Percentiles rank a stretch among this genome's conserved stretches.
Evolutionary conservation across 352 stramenopile species (phyloP).

Genomic region (Globisporangium megalacanthum): DNA sequence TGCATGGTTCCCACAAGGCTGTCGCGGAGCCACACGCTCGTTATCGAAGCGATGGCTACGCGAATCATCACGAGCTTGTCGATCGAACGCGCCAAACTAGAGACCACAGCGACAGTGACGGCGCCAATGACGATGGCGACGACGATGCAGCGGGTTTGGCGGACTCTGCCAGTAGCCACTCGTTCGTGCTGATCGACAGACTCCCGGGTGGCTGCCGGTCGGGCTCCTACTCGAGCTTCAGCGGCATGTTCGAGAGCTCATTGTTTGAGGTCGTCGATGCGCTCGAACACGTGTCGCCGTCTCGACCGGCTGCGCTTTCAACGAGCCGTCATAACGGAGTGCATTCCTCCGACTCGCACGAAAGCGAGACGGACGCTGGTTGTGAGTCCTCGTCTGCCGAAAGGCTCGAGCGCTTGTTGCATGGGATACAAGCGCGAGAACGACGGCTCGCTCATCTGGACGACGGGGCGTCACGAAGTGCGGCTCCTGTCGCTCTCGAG

Average conservation of each 20-base stretch:
- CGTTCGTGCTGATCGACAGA: slow-evolving; percentile 9
- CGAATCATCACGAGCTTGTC: too few species aligned
- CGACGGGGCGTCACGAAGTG: not conserved
- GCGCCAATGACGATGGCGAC: not conserved
- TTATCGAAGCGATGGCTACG: too few species aligned
- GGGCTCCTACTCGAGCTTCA: slow-evolving; percentile 10
- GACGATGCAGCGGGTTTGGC: slow-evolving; percentile 5
- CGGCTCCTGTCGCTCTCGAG: not conserved
- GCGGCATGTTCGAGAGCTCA: slow-evolving; percentile 34
- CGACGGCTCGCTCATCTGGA: slow-evolving; percentile 17
- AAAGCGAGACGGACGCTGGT: not conserved
- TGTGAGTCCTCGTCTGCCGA: slow-evolving; percentile 6
- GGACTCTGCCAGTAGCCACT: slow-evolving; percentile 2
- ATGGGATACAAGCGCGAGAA: slow-evolving; percentile 25
- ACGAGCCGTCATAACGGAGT: not conserved
- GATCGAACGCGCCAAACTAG: too few species aligned
- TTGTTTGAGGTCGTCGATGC: slow-evolving; percentile 42
- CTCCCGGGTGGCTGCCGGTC: not conserved
- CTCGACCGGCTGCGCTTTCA: not conserved
- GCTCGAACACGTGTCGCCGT: slow-evolving; percentile 17
- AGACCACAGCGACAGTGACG: not conserved
- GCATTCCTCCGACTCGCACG: not conserved
- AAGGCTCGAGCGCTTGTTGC: slow-evolving; percentile 19
- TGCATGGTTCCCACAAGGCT: too few species aligned
- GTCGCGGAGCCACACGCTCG: too few species aligned